Conservation (phyloP, 139 green algal species). For the Mesostigma viride region DNA sequence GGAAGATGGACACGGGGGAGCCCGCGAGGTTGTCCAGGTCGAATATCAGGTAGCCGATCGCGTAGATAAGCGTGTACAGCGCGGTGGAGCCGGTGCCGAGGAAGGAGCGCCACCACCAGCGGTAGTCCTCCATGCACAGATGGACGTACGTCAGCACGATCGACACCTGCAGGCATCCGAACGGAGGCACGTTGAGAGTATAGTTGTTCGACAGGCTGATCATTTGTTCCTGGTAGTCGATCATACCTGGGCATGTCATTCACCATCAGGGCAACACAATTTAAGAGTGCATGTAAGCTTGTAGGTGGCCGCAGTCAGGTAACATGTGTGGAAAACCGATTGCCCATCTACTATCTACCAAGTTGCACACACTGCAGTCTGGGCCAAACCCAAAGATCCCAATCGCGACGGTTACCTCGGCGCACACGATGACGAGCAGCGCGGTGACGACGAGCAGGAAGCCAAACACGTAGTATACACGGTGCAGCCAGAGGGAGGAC, state of each 20-base stretch:
- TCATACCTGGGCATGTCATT: too few species aligned
- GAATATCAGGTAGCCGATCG: constrained; percentile 29
- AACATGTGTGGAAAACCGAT: too few species aligned
- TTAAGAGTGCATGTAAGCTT: too few species aligned
- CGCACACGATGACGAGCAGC: constrained; percentile 24
- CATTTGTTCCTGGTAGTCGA: too few species aligned
- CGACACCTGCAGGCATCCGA: constrained; percentile 10
- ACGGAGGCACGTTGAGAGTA: not conserved
- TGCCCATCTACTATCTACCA: too few species aligned
- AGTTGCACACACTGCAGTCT: too few species aligned
- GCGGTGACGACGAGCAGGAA: constrained; percentile 73
- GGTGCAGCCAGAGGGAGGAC: constrained; percentile 71
- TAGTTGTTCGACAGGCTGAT: too few species aligned
- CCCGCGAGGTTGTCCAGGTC: constrained; percentile 22
- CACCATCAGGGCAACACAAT: too few species aligned
- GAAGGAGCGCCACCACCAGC: constrained; percentile 34
- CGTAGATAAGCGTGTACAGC: constrained; percentile 29
- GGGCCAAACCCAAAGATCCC: too few species aligned
- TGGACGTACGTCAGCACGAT: constrained; percentile 14
- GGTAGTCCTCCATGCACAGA: constrained; percentile 33
- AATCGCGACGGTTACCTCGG: too few species aligned
- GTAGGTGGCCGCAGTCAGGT: too few species aligned
- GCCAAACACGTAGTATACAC: constrained; percentile 86
- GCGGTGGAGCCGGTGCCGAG: constrained; percentile 18
- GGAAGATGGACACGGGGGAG: constrained; percentile 14